Percentiles rank a stretch among this genome's conserved stretches.
Conservation (phyloP, 805 yeast genomes). For the Hyphopichia homilentoma region DNA sequence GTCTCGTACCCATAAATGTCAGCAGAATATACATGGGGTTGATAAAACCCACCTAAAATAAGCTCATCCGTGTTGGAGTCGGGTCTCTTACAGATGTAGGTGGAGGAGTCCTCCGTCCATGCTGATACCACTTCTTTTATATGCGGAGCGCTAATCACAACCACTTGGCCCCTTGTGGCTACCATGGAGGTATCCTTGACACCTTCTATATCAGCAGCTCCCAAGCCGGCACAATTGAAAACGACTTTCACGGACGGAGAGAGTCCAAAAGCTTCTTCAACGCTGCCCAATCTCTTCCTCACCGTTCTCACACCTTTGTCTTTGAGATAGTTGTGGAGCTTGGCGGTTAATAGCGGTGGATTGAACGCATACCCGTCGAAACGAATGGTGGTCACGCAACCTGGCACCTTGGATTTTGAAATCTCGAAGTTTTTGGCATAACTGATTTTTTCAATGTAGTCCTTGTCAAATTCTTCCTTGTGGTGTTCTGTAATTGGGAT, state of each 20-base stretch:
- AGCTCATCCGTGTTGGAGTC: conserved; percentile 9
- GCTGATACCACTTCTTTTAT: conserved; percentile 15
- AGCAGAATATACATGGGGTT: conserved; percentile 14
- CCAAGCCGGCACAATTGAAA: conserved; percentile 26
- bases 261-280: conserved; percentile 15
- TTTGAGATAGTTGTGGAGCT: conserved; percentile 8
- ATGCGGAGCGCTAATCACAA: conserved; percentile 24
- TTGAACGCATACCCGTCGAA: conserved; percentile 14
- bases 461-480: conserved; percentile 3
- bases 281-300: conserved; percentile 8
- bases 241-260: conserved; percentile 6
- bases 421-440: conserved; percentile 5
- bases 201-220: conserved; percentile 16
- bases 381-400: conserved; percentile 2
- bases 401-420: background rate
- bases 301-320: conserved; percentile 10
- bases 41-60: conserved; percentile 18
- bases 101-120: conserved; percentile 15
- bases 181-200: conserved; percentile 13
- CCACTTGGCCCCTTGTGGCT: conserved; percentile 25
- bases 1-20: conserved; percentile 14
- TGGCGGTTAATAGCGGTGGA: conserved; percentile 15
- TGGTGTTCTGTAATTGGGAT: conserved; percentile 5
- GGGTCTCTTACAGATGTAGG: conserved; percentile 24
- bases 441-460: conserved; percentile 3